Base-by-base conservation (phyloP, 176 grass and related monocot species). In the Musa beccarii region DNA sequence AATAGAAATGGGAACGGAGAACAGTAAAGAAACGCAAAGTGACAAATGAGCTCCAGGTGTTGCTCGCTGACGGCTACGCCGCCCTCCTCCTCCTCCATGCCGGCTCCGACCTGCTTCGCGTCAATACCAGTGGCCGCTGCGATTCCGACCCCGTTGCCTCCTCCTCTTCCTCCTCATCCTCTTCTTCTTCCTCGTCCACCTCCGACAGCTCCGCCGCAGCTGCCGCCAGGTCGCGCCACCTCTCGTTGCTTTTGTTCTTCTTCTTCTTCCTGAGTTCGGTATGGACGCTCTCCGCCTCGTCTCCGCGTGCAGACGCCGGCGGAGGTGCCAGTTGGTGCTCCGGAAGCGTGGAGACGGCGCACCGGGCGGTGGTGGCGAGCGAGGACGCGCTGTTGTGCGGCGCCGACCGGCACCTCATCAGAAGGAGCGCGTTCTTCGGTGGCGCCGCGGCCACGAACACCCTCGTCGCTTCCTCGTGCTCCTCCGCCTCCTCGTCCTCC, bases 381-480 rank as follows among this genome's bases (percentile, higher is more conserved):
- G 87, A 71, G 10, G 82, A 85, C 53, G 80, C 72, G 43, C 87
- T 84, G 83, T 99, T 90, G 77, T 99, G 95, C 69, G 95, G 95
- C 26, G 95, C 90, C 1, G 95, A 99, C 6, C 95, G 90, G 84
- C 95, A 91, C 16, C 95, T 85, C 95, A 99, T 99, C 10, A 99
- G 83, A n/a, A 99, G 75, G 49, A 99, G 95, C 17, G 95, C 95
- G 79, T 99, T 93, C 74, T 91, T 99, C 2, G 90, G 95, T 22
- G 95, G 95, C 23, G 86, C 85, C 10, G 90, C 71, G 56, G 89
- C 85, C 5, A 85, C 83, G 1, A 86, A 81, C 23, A 20, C 29
- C 56, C 16, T 63, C 13, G 28, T 76, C 74, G 49, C 74, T 76
- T 80, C 81, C 62, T 84, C 72, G 1, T 53, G 49, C 29, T 85